Percentiles rank a stretch among this genome's conserved stretches.
Conservation (phyloP, 108 stramenopile genomes). For the Mediolabrus comicus region DNA sequence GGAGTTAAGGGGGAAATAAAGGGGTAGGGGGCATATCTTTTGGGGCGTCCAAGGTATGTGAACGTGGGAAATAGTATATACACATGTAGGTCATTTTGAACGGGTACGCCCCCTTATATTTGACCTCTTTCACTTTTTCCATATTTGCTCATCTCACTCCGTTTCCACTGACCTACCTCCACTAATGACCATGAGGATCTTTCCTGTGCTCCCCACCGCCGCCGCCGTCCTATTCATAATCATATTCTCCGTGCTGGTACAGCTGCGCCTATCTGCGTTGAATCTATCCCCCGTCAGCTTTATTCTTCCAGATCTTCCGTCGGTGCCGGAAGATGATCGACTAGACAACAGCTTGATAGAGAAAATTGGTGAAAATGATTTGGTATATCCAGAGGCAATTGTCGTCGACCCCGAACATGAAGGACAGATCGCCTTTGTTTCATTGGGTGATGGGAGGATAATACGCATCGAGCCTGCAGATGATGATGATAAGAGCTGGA, state of each 20-base stretch:
- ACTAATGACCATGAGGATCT: no score
- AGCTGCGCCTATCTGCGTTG: neutral
- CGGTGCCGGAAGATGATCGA: neutral
- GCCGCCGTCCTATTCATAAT: no score
- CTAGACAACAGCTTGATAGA: neutral
- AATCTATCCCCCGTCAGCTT: slow-evolving; percentile 5
- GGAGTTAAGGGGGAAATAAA: no score
- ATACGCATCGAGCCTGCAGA: neutral
- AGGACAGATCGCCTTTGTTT: neutral
- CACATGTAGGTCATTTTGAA: neutral
- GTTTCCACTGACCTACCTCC: no score
- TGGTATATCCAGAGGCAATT: slow-evolving; percentile 14
- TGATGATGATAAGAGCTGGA: neutral
- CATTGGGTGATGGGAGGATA: slow-evolving; percentile 24
- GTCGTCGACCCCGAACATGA: neutral
- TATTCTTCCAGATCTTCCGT: neutral
- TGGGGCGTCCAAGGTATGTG: no score
- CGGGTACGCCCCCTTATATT: neutral
- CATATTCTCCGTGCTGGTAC: neutral
- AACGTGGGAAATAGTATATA: neutral
- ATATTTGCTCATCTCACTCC: no score
- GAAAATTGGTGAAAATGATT: slow-evolving; percentile 10
- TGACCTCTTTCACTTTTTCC: no score
- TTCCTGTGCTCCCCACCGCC: no score
- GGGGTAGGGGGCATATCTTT: no score